These are phyloP conservation scores for Yamadazyma sp. DNA, from an alignment of 1,139 yeast genomes.

Conservation along the genomic window DNA sequence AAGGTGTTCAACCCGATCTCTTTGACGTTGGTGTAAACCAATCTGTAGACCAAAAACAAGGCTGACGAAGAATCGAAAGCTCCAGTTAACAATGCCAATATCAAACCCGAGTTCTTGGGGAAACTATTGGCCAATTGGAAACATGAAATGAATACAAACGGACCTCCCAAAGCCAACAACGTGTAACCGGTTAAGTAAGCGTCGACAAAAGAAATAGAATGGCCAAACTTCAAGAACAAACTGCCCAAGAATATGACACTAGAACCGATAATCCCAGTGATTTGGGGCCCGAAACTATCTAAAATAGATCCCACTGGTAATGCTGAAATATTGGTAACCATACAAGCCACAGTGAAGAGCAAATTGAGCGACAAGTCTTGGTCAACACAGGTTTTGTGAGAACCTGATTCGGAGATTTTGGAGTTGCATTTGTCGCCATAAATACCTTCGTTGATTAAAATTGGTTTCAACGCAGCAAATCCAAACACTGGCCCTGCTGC, in stretches of 20 bases:
- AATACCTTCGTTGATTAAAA: slow-evolving; percentile 74
- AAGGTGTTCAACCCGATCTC: slow-evolving; percentile 47
- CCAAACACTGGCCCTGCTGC: slow-evolving; percentile 96
- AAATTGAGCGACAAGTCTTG: slow-evolving; percentile 82
- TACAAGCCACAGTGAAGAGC: slow-evolving; percentile 84
- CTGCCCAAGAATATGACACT: slow-evolving; percentile 55
- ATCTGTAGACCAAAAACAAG: slow-evolving; percentile 57
- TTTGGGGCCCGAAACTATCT: slow-evolving; percentile 77
- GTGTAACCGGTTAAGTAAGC: slow-evolving; percentile 42
- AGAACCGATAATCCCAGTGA: slow-evolving; percentile 77
- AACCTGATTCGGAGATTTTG: slow-evolving; percentile 6
- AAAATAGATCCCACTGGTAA: slow-evolving; percentile 77
- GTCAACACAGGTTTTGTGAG: slow-evolving; percentile 48
- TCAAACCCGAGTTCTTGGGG: slow-evolving; percentile 43
- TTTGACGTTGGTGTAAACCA: slow-evolving; percentile 51
- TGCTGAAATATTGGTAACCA: slow-evolving; percentile 81
- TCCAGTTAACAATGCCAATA: slow-evolving; percentile 42
- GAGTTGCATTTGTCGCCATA: slow-evolving; percentile 59
- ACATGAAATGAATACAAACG: slow-evolving; percentile 47
- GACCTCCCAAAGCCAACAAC: slow-evolving; percentile 46
- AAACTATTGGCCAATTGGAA: slow-evolving; percentile 48
- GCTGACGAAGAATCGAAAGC: slow-evolving; percentile 46
- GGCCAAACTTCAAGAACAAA: slow-evolving; percentile 42
- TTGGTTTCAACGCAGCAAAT: slow-evolving; percentile 89
- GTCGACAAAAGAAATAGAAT: slow-evolving; percentile 27